Evolutionary conservation across 257 asterid genomes (phyloP).

Genomic region (Thymus mandschuricus): DNA sequence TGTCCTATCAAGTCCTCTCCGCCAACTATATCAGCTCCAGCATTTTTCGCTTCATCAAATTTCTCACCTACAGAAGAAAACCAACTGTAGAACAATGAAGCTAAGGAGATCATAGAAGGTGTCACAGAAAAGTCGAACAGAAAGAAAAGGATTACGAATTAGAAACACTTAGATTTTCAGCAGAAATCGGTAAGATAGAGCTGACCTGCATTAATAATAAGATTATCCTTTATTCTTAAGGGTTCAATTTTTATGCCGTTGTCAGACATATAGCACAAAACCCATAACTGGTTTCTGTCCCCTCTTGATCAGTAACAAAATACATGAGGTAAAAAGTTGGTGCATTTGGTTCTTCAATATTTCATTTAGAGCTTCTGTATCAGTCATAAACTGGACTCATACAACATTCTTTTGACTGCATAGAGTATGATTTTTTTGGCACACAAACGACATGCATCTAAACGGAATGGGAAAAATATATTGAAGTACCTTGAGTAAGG

Average conservation of each 20-base stretch:
- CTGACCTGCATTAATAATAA: neutral
- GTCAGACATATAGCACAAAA: neutral
- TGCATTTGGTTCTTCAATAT: neutral
- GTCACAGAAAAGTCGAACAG: conserved; percentile 17
- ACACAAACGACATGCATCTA: conserved; percentile 9
- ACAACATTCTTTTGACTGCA: neutral
- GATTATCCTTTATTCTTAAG: neutral
- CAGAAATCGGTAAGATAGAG: neutral
- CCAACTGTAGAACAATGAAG: conserved; percentile 38
- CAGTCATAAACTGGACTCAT: no score
- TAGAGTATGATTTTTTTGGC: neutral
- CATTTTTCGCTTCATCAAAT: conserved; percentile 95
- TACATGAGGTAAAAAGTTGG: neutral
- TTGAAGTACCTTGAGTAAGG: conserved; percentile 83
- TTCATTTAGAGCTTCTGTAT: no score
- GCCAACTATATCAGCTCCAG: conserved; percentile 97
- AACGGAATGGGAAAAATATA: neutral
- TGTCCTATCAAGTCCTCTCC: conserved; percentile 92
- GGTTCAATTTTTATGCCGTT: neutral
- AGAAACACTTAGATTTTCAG: neutral
- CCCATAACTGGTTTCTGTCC: neutral
- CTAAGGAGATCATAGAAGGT: conserved; percentile 9
- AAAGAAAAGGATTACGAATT: neutral
- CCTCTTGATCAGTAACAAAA: neutral
- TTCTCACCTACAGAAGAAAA: conserved; percentile 71